Conservation (phyloP, 2,329 filamentous ascomycete species). For the Aspergillus arachidicola region DNA sequence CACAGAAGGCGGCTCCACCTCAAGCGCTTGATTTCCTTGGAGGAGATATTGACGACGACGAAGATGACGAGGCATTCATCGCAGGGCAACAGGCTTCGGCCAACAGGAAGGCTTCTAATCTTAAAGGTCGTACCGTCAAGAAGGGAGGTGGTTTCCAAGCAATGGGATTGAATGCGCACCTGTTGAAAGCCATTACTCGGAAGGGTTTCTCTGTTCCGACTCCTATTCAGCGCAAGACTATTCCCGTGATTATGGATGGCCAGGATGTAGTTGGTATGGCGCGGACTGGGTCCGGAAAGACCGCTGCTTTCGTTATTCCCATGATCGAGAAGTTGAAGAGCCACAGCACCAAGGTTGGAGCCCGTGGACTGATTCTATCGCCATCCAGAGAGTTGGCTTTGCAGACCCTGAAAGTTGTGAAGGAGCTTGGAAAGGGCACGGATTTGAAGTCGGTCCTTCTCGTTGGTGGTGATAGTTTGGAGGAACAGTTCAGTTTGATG, state of each 20-base stretch:
- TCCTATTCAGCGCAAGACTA: constrained; percentile 95
- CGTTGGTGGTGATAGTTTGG: constrained; percentile 91
- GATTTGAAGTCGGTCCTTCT: constrained; percentile 88
- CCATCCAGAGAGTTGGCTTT: constrained; percentile 92
- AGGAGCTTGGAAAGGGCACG: constrained; percentile 87
- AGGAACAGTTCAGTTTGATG: constrained; percentile 94
- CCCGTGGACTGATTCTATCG: constrained; percentile 83
- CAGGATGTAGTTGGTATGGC: constrained; percentile 99
- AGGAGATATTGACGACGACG: constrained; percentile 58
- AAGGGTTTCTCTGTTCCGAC: constrained; percentile 97
- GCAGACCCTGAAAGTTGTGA: constrained; percentile 94
- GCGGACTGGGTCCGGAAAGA: constrained; percentile 97
- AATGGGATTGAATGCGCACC: constrained; percentile 81
- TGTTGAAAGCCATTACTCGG: constrained; percentile 86
- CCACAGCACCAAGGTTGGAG: constrained; percentile 84
- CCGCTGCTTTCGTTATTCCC: constrained; percentile 94
- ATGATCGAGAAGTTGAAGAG: constrained; percentile 93
- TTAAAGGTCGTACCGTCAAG: constrained; percentile 84
- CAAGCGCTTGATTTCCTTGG: constrained; percentile 59
- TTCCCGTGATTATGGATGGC: constrained; percentile 83
- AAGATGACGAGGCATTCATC: constrained; percentile 83
- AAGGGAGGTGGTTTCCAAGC: constrained; percentile 96
- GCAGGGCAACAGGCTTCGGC: constrained; percentile 82
- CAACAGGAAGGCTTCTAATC: constrained; percentile 79
- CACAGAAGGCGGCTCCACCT: constrained; percentile 39